phyloP scores from a whole-genome alignment of 2,329 filamentous ascomycete genomes.

The Epicoccum sorghinum region DNA sequence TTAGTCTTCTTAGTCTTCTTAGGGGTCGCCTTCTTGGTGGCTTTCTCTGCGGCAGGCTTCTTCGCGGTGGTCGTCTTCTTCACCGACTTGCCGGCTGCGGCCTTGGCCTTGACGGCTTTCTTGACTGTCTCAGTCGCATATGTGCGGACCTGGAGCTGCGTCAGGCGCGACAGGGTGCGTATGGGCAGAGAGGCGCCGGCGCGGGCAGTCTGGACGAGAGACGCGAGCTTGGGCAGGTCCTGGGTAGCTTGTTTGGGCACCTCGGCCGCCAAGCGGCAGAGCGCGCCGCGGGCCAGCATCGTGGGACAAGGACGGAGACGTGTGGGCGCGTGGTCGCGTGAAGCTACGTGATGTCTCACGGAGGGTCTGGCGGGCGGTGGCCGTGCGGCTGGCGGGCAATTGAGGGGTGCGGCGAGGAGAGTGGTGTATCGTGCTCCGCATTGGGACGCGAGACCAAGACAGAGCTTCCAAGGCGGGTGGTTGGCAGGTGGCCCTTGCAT shows the following conservation, averaged over 20 bases:
- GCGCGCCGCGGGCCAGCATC: slow-evolving; percentile 46
- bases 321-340: slow-evolving; percentile 2
- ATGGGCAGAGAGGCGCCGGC: slow-evolving; percentile 11
- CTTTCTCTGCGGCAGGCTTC: slow-evolving; percentile 30
- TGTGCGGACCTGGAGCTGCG: slow-evolving; percentile 26
- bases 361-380: slow-evolving; percentile 15
- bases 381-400: slow-evolving; percentile 29
- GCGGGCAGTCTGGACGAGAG: slow-evolving; percentile 32
- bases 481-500: slow-evolving; percentile 16
- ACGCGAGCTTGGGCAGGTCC: slow-evolving; percentile 44
- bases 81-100: slow-evolving; percentile 29
- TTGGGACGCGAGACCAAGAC: slow-evolving; percentile 17
- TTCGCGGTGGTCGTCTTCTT: slow-evolving; percentile 26
- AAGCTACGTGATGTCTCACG: slow-evolving; percentile 8
- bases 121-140: slow-evolving; percentile 44
- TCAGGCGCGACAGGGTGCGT: slow-evolving; percentile 5
- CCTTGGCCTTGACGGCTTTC: slow-evolving; percentile 30
- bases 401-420: slow-evolving; percentile 13
- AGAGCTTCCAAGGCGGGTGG: slow-evolving; percentile 14
- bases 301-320: slow-evolving; percentile 2
- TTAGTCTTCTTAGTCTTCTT: slow-evolving; percentile 37
- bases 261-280: slow-evolving; percentile 45
- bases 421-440: slow-evolving; percentile 17
- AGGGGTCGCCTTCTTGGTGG: slow-evolving; percentile 28
- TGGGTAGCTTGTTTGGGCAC: slow-evolving; percentile 43